A percentile compares a stretch with the other conserved stretches of the same genome.
Evolutionary conservation across 148 eudicot species (phyloP).

Genomic region (Drosera capensis): DNA sequence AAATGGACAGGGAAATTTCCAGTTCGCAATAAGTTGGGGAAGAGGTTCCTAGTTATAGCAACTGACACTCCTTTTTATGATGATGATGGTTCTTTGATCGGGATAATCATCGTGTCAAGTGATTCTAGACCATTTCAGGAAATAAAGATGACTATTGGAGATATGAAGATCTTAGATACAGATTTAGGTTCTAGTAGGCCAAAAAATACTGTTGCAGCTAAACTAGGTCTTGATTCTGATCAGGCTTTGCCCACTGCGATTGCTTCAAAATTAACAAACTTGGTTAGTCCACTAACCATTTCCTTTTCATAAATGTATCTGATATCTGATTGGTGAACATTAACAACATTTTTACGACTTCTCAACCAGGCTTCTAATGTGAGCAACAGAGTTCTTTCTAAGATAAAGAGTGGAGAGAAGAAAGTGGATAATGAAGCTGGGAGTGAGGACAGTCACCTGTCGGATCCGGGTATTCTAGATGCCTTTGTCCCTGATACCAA

Average conservation of each 20-base stretch:
- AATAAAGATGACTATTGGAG: constrained; percentile 13
- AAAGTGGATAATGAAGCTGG: constrained; percentile 45
- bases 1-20: constrained; percentile 89
- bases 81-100: constrained; percentile 60
- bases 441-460: constrained; percentile 54
- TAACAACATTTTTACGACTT: constrained; percentile 18
- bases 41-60: constrained; percentile 28
- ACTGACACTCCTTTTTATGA: constrained; percentile 78
- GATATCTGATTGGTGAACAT: constrained; percentile 4
- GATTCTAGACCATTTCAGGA: constrained; percentile 46
- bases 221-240: constrained; percentile 85
- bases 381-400: constrained; percentile 84
- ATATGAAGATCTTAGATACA: constrained; percentile 15
- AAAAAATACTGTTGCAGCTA: constrained; percentile 32
- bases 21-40: constrained; percentile 45
- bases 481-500: constrained; percentile 33
- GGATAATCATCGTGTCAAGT: constrained; percentile 56
- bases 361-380: constrained; percentile 71
- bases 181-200: constrained; percentile 24
- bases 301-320: constrained; percentile 4
- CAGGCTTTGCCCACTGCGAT: constrained; percentile 83
- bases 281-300: constrained; percentile 42
- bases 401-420: constrained; percentile 55
- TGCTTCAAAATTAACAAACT: constrained; percentile 69
- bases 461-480: constrained; percentile 47